These are phyloP conservation scores for Leishmania braziliensis DNA, from an alignment of 208 protist genomes.

Conservation along the genomic window DNA sequence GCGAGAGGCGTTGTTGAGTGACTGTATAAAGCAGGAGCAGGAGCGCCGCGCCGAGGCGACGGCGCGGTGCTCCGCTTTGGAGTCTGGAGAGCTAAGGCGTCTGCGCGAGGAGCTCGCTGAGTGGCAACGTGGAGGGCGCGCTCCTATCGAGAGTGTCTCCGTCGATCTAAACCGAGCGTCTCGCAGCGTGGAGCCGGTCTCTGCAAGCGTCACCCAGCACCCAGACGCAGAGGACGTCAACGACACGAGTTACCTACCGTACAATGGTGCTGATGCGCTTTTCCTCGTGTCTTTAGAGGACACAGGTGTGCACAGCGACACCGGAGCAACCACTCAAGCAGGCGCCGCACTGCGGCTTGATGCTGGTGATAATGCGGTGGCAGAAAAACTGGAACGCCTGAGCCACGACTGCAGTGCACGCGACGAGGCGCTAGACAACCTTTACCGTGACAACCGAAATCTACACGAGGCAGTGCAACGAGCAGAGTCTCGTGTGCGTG, in stretches of 20 bases:
- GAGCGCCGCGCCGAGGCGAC: background rate
- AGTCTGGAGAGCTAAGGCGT: background rate
- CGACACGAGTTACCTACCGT: background rate
- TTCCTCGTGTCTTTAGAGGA: background rate
- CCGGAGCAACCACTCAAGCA: background rate
- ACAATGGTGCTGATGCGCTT: background rate
- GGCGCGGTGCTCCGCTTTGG: background rate
- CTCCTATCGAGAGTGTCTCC: background rate
- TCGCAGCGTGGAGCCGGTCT: background rate
- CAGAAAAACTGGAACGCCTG: slow-evolving; percentile 20
- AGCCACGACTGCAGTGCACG: slow-evolving; percentile 32
- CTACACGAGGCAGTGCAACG: slow-evolving; percentile 35
- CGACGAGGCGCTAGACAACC: slow-evolving; percentile 45
- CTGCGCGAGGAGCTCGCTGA: slow-evolving; percentile 12
- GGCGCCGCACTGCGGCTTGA: background rate
- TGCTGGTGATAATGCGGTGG: background rate
- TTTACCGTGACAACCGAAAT: slow-evolving; percentile 44
- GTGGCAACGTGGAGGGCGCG: background rate
- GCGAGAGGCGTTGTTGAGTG: slow-evolving; percentile 22
- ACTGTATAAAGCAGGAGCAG: slow-evolving; percentile 21
- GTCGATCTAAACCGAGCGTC: background rate
- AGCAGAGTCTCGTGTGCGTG: slow-evolving; percentile 17
- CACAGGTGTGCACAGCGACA: background rate
- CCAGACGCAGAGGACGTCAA: background rate
- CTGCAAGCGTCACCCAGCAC: background rate